phyloP scores from a whole-genome alignment of 75 land plant genomes.

The Pseudotsuga menziesii region DNA sequence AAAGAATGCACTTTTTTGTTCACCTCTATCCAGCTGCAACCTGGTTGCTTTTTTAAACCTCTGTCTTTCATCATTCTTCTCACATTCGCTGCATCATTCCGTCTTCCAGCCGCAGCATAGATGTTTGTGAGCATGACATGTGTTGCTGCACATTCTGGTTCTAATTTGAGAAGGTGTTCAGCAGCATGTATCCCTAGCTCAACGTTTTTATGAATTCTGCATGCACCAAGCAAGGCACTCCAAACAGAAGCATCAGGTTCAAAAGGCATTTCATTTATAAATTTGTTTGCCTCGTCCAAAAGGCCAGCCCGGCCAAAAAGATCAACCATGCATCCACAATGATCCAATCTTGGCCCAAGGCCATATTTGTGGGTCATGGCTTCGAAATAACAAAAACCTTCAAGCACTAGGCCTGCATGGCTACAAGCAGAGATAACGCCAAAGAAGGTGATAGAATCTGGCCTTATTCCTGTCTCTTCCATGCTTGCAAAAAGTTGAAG shows the following conservation, averaged over 20 bases:
- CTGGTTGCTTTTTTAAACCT: conserved; percentile 1
- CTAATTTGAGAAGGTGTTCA: background rate
- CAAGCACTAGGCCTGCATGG: conserved; percentile 5
- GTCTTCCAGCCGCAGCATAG: conserved; percentile 1
- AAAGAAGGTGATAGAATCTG: conserved; percentile 11
- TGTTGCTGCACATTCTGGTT: background rate
- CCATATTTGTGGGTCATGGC: conserved; percentile 10
- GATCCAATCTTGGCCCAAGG: conserved; percentile 1
- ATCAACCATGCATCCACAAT: conserved; percentile 17
- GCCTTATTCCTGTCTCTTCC: conserved; percentile 7
- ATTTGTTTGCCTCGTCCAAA: conserved; percentile 4
- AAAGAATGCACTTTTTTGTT: conserved; percentile 10
- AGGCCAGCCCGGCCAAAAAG: conserved; percentile 16
- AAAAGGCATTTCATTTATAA: conserved; percentile 7
- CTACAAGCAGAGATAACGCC: conserved; percentile 6
- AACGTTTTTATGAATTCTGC: conserved; percentile 16
- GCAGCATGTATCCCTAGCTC: conserved; percentile 7
- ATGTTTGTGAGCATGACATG: conserved; percentile 19
- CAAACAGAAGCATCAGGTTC: conserved; percentile 13
- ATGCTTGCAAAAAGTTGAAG: conserved; percentile 8
- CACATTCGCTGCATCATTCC: conserved; percentile 5
- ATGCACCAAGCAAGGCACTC: conserved; percentile 15
- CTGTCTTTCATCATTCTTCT: conserved; percentile 5
- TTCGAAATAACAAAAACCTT: conserved; percentile 8
- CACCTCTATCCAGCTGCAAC: conserved; percentile 13